Evolutionary conservation across 75 land plant genomes (phyloP).

Genomic region (Pinus albicaulis): DNA sequence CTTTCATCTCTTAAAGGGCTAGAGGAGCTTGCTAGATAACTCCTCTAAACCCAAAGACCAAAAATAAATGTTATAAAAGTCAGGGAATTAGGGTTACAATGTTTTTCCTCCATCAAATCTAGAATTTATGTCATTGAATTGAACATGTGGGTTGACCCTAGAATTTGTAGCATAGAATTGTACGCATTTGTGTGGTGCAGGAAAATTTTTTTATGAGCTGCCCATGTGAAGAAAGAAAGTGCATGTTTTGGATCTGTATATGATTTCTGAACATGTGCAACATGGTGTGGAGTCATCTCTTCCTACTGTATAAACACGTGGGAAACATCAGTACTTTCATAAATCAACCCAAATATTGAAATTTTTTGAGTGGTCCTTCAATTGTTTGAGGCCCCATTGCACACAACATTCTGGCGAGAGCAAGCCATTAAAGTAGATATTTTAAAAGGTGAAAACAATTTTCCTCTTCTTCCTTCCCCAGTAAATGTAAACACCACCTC

Average conservation of each 20-base stretch:
- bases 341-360: neutral
- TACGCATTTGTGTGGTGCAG: too few species aligned
- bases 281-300: slow-evolving; percentile 26
- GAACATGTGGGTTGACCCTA: slow-evolving; percentile 12
- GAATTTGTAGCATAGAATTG: too few species aligned
- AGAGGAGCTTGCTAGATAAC: slow-evolving; percentile 41
- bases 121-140: slow-evolving; percentile 46
- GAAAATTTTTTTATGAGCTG: slow-evolving; percentile 21
- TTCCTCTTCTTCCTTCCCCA: neutral
- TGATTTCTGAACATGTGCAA: slow-evolving; percentile 35
- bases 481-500: neutral
- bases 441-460: neutral
- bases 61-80: slow-evolving; percentile 51
- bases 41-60: slow-evolving; percentile 27
- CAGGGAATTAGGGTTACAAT: slow-evolving; percentile 28
- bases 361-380: neutral
- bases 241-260: slow-evolving; percentile 24
- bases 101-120: slow-evolving; percentile 59
- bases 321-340: neutral
- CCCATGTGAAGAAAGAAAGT: slow-evolving; percentile 30
- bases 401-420: too few species aligned
- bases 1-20: slow-evolving; percentile 42
- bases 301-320: neutral
- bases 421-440: neutral
- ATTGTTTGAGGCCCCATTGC: neutral